Base-by-base conservation (phyloP, 371 early-diverging fungal species). In the Zopfochytrium polystomum region DNA sequence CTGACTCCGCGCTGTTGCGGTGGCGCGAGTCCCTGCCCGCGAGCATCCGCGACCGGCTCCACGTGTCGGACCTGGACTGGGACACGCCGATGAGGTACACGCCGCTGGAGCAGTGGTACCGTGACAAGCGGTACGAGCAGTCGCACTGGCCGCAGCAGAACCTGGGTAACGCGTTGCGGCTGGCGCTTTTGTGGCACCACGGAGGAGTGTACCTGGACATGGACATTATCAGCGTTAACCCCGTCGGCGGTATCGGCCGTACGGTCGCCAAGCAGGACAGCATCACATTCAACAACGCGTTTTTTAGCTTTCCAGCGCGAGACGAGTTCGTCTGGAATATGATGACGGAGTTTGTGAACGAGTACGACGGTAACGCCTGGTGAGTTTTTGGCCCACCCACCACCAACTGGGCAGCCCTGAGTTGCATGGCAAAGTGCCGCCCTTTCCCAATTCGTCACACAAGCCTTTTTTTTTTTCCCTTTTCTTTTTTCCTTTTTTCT, bases 141-240 rank as follows among this genome's bases (percentile, higher is more conserved):
- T 47, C 48, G n/a, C 31, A 25, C 11, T 61, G 62, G 62, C 31
- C 46, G 4, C 32, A 44, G n/a, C 62, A 61, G 33, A 61, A 52
- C 32, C 58, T 65, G 33, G 65, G 70, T 6, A 69, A 69, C 60
- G 70, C 70, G 15, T 54, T 56, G 23, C 60, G 71, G 1, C 44
- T 70, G 31, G 71, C 57, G 4, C 15, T 60, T 13, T 22, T 70
- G 3, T 70, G 52, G 31, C 47, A 66, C 22, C 26, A 46, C 3
- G 71, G 71, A 1, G 71, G 71, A 3, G 64, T 66, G 0, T 66
- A 70, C 51, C 13, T 70, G 15, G 71, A 70, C 52, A 15, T 66
- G 55, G 71, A 70, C 44, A 66, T 70, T 48, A 56, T 70, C 42
- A 50, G 50, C 6, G 34, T 66, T 34, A 70, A 66, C 48, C 55